phyloP scores from a whole-genome alignment of 805 yeast genomes.

The Barnettozyma sucrosica region DNA sequence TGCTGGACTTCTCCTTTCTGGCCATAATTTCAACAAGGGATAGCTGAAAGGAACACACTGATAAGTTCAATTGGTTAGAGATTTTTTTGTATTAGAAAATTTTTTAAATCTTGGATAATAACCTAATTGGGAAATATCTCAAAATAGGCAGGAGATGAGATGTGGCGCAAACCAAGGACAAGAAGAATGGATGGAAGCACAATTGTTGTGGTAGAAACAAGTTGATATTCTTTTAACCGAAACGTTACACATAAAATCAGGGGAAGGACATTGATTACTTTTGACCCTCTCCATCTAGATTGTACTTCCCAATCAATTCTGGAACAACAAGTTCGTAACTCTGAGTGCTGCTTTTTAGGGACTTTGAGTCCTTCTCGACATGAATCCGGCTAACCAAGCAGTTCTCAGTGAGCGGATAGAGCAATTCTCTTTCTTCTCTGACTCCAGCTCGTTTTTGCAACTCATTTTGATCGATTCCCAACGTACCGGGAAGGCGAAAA shows the following conservation, averaged over 20 bases:
- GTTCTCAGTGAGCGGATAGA: conserved; percentile 50
- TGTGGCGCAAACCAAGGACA: conserved; percentile 7
- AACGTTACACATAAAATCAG: neutral
- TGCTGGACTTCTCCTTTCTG: conserved; percentile 14
- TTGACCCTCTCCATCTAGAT: conserved; percentile 17
- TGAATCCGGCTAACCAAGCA: conserved; percentile 66
- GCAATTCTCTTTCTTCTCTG: conserved; percentile 30
- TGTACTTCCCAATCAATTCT: conserved; percentile 29
- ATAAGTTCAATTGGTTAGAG: neutral
- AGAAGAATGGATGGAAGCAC: neutral
- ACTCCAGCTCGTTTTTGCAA: conserved; percentile 7
- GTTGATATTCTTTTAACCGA: too few species aligned
- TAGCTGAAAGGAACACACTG: neutral
- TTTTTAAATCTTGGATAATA: conserved; percentile 4
- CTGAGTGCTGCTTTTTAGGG: conserved; percentile 45
- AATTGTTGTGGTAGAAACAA: too few species aligned
- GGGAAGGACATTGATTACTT: conserved; percentile 5
- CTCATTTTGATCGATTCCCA: conserved; percentile 11
- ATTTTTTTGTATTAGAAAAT: conserved; percentile 3
- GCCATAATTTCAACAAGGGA: conserved; percentile 1
- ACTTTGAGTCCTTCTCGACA: conserved; percentile 56
- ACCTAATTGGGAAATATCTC: neutral
- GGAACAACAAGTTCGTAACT: conserved; percentile 74
- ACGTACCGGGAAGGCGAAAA: conserved; percentile 39
- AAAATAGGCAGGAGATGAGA: conserved; percentile 9